phyloP scores from a whole-genome alignment of 345 rosid species.

The Abelmoschus esculentus region DNA sequence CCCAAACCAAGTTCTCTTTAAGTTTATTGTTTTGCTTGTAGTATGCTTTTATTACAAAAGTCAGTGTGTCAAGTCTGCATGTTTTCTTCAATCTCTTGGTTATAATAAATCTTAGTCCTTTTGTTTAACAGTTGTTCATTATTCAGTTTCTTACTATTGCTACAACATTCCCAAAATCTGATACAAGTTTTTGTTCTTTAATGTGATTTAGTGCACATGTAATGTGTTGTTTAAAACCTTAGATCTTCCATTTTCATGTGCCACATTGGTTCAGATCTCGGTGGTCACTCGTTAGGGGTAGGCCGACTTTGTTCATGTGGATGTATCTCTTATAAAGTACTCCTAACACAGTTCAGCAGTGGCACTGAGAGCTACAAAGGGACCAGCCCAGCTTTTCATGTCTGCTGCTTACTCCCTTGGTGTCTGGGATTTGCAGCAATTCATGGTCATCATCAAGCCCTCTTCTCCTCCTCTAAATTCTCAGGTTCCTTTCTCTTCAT shows the following conservation, averaged over 20 bases:
- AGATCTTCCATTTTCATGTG: no score
- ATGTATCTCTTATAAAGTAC: background rate
- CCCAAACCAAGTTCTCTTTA: background rate
- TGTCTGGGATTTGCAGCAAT: constrained; percentile 54
- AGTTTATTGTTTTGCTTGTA: background rate
- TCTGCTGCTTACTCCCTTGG: constrained; percentile 46
- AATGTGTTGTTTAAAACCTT: background rate
- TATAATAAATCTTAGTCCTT: constrained; percentile 1
- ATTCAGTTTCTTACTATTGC: background rate
- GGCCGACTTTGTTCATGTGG: background rate
- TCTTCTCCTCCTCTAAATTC: constrained; percentile 20
- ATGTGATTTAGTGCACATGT: background rate
- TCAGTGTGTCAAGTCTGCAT: background rate
- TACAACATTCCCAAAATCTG: background rate
- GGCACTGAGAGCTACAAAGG: background rate
- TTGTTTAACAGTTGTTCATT: background rate
- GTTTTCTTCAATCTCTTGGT: background rate
- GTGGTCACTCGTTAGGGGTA: background rate
- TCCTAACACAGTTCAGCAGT: background rate
- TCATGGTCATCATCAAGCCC: constrained; percentile 51
- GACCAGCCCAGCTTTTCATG: constrained; percentile 25
- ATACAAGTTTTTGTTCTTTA: background rate
- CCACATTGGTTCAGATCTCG: no score
- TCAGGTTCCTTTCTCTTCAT: constrained; percentile 26
- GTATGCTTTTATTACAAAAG: background rate